Evolutionary conservation across 1,284 basidiomycete species (phyloP), one percentile per base, ranked within the genome.

Genomic region (Singerocomus rubriflavus): DNA sequence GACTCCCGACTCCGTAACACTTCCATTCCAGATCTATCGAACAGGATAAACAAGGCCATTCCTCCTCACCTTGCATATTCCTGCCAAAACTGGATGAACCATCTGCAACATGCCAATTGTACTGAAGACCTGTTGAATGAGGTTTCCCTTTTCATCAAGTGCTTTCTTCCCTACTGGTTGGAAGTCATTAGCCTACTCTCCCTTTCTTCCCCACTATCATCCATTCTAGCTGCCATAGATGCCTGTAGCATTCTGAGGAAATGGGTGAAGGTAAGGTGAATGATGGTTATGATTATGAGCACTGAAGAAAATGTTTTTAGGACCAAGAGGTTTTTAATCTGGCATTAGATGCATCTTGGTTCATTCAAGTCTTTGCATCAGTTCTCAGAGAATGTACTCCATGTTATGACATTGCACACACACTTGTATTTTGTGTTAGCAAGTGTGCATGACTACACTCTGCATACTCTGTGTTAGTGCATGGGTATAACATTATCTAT

Each of bases 31-130:
- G 29, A 40, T 6, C 13, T 52, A 11, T 5, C 1, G 0, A 25
- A 6, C 9, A 31, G 13, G 4, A 31, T 55, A 5, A 41, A 33
- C 13, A 32, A 33, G 12, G 17, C 42, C 1, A 49, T 56, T 31
- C 41, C 50, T 0, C 41, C 50, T 3, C 37, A 53, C 3, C 37
- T 56, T 2, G 38, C 31, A 9, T 57, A 55, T 5, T 30, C 53
- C 4, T 55, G 52, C 21, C 47, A 32, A 36, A 54, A 44, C 30
- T 55, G 53, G 54, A 48, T 56, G 43, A 0, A 39, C 9, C 55
- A 56, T 21, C 12, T 56, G 8, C 17, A 41, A 11, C 1, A 44
- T 32, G 6, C 14, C 0, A 6, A 31, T 1, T 34, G 13, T 16
- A 44, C 31, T 13, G 5, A 6, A 7, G 30, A 36, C 9, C 12